These are phyloP conservation scores for Hyaloscypha finlandica DNA, from an alignment of 495 filamentous ascomycete genomes.

Conservation along the genomic window DNA sequence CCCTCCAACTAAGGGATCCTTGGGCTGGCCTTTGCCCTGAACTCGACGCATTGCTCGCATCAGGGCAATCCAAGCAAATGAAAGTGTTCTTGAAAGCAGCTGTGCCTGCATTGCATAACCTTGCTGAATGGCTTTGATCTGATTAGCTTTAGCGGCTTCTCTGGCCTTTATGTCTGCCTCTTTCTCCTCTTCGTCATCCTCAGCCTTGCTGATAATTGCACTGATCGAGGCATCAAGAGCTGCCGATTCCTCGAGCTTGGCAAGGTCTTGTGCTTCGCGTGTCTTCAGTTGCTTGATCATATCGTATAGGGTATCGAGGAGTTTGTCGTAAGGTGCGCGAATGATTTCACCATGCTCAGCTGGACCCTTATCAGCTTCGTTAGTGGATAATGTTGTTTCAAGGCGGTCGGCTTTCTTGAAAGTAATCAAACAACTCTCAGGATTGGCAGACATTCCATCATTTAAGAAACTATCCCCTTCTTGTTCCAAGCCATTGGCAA, in stretches of 20 bases:
- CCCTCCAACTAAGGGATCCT: slow-evolving; percentile 63
- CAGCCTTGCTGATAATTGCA: slow-evolving; percentile 50
- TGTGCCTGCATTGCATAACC: slow-evolving; percentile 70
- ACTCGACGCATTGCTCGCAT: slow-evolving; percentile 93
- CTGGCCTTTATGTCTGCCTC: slow-evolving; percentile 54
- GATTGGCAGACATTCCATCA: slow-evolving; percentile 83
- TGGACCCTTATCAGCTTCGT: slow-evolving; percentile 70
- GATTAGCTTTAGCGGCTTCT: slow-evolving; percentile 58
- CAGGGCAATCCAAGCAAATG: slow-evolving; percentile 90
- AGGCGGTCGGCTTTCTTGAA: slow-evolving; percentile 87
- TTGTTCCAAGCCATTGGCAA: slow-evolving; percentile 64
- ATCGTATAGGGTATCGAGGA: slow-evolving; percentile 82
- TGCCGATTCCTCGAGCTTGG: slow-evolving; percentile 66
- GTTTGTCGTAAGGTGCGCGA: slow-evolving; percentile 77
- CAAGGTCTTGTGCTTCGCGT: slow-evolving; percentile 69
- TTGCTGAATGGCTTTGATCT: slow-evolving; percentile 71
- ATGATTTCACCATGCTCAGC: slow-evolving; percentile 72
- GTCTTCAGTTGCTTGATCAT: slow-evolving; percentile 72
- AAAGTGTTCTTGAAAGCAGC: slow-evolving; percentile 74
- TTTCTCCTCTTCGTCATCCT: slow-evolving; percentile 65
- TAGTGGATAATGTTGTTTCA: slow-evolving; percentile 68
- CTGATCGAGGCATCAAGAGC: slow-evolving; percentile 33
- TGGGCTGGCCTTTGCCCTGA: slow-evolving; percentile 74
- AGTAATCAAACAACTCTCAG: slow-evolving; percentile 86
- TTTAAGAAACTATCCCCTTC: slow-evolving; percentile 73